Evolutionary conservation across 805 yeast species (phyloP), one percentile per base, ranked within the genome.

Genomic region (Pichia gijzeniarum): DNA sequence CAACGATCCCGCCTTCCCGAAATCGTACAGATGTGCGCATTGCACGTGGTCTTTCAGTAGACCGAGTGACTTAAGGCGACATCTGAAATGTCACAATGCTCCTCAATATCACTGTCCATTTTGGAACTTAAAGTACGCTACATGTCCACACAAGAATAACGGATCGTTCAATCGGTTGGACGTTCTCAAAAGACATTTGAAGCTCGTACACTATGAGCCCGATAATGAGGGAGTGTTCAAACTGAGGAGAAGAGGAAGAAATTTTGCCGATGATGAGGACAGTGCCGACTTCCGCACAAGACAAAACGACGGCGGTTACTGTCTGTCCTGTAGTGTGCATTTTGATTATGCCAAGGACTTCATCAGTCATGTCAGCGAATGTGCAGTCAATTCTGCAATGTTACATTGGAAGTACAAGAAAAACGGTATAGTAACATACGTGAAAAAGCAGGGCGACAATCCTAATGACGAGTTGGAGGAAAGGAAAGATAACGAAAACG

Each of bases 81-180:
- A 84, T 56, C 52, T 73, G 17, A 73, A 82, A 50, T 79, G 86
- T 3, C 91, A 84, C 57, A 70, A 72, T 36, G 71, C 75, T 41
- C 90, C 90, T 3, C 72, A 71, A 48, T 78, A 78, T 55, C 81
- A 76, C 51, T 84, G 91, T 58, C 91, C 91, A 3, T 84, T 72
- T 63, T 82, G 85, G 85, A 70, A 71, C 44, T 68, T 72, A 21
- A 85, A 80, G 53, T 61, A 54, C 52, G 79, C 82, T 4, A 75
- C 84, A 6, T 84, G 90, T 59, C 64, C 66, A 5, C 93, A 84
- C 60, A 70, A 84, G 45, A 82, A 82, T 52, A 86, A 84, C 18
- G 90, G 91, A 14, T 76, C 86, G 0, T 85, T 85, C 63, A 79
- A 78, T 54, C 69, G 93, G 38, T 63, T 82, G 48, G 93, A 85